Conservation (phyloP, 2,329 filamentous ascomycete species). For the Exserohilum rostratum region DNA sequence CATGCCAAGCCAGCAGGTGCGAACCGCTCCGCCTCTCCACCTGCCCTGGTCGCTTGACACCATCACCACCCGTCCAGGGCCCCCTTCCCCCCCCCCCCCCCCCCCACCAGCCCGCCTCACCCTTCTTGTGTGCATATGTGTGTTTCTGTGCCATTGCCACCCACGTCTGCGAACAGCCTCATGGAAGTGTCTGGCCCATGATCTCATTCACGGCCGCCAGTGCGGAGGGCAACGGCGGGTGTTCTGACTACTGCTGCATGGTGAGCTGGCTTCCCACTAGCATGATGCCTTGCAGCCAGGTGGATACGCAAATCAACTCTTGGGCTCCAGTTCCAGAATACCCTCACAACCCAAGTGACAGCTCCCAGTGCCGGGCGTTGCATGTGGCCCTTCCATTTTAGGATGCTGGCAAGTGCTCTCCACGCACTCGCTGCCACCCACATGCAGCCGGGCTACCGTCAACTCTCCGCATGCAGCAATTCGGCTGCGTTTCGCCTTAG, state of each 20-base stretch:
- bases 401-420: not conserved
- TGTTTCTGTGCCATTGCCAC: too few relatives aligned
- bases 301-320: slow-evolving; percentile 12
- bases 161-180: not conserved
- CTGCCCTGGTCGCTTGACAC: slow-evolving; percentile 1
- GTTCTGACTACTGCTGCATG: slow-evolving; percentile 18
- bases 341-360: slow-evolving; percentile 7
- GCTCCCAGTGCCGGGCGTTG: slow-evolving; percentile 1
- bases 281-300: slow-evolving; percentile 12
- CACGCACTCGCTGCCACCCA: not conserved
- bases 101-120: slow-evolving; percentile 6
- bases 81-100: not conserved
- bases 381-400: slow-evolving; percentile 7
- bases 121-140: too few relatives aligned
- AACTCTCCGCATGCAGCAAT: slow-evolving; percentile 6
- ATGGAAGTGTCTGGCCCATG: too few relatives aligned
- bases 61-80: too few relatives aligned
- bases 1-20: slow-evolving; percentile 19
- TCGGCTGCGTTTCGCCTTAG: slow-evolving; percentile 3
- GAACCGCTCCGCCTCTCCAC: slow-evolving; percentile 18
- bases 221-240: slow-evolving; percentile 8
- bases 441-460: slow-evolving; percentile 1
- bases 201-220: slow-evolving; percentile 1
- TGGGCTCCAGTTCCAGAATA: slow-evolving; percentile 9
- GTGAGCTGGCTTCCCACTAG: slow-evolving; percentile 21